Evolutionary conservation across 768 basidiomycete species (phyloP).

Genomic region (Rhizopogon sp.): DNA sequence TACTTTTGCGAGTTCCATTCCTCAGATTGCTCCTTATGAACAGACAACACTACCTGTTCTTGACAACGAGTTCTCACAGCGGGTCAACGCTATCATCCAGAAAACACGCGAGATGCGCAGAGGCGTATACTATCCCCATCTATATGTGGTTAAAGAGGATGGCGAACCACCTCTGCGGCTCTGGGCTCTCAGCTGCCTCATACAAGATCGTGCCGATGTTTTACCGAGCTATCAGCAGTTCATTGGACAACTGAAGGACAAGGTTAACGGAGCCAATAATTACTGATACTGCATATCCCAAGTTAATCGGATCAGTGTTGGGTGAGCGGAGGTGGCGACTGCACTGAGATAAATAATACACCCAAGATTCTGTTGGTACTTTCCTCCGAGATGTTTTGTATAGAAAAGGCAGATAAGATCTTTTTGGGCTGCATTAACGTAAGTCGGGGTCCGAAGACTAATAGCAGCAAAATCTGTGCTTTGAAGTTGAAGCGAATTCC

Average conservation of each 20-base stretch:
- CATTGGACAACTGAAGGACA: slow-evolving; percentile 85
- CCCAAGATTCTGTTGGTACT: too few relatives aligned
- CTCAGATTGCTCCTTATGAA: not conserved
- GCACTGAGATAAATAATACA: slow-evolving; percentile 2
- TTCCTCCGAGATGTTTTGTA: too few relatives aligned
- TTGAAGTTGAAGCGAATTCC: too few relatives aligned
- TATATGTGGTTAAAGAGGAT: slow-evolving; percentile 97
- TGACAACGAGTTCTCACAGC: slow-evolving; percentile 94
- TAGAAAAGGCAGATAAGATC: too few relatives aligned
- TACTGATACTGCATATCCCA: slow-evolving; percentile 11
- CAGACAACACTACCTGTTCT: slow-evolving; percentile 86
- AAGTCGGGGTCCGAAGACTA: too few relatives aligned
- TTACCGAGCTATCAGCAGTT: slow-evolving; percentile 96
- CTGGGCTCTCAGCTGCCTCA: slow-evolving; percentile 92
- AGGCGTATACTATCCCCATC: slow-evolving; percentile 87
- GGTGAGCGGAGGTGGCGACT: not conserved
- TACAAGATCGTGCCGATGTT: slow-evolving; percentile 94
- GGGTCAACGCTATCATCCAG: slow-evolving; percentile 88
- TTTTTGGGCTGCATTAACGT: too few relatives aligned
- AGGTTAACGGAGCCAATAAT: slow-evolving; percentile 40
- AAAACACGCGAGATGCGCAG: slow-evolving; percentile 93
- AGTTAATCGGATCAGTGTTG: not conserved
- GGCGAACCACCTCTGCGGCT: slow-evolving; percentile 91
- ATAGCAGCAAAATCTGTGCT: too few relatives aligned
- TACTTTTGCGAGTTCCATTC: not conserved